Evolutionary conservation across 2,329 filamentous ascomycete genomes (phyloP), one percentile per base, ranked within the genome.

Genomic region (Penicillium italicum): DNA sequence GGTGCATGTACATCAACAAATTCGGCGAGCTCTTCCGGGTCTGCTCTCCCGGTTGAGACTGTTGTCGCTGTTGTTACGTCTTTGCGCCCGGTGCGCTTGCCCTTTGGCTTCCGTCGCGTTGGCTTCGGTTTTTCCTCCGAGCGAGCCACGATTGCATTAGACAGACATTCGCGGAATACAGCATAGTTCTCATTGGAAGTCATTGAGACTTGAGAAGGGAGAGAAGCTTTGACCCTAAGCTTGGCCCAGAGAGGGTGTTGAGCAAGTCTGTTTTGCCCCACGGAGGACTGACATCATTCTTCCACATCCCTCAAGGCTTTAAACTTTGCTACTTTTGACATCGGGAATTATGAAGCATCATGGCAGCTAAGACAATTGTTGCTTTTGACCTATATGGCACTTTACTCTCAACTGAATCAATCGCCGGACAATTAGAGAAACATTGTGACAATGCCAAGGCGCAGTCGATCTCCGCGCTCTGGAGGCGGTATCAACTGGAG

Each of bases 311-410:
- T 31, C 37, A 26, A 33, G 30, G 18, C 10, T 33, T 24, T 4
- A 9, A 34, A 38, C 26, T 26, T 46, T 18, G 3, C 16, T 30
- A 6, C 12, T 33, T 33, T 33, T 26, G 7, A 16, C 20, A 1
- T 41, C n/a, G 10, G 3, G 7, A 20, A 5, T 37, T 9, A 26
- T 14, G 9, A 36, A 34, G 37, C 22, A 62, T n/a, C 24, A 66
- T 66, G 62, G 38, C 54, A 9, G 52, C 55, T 16, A 57, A 72
- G 11, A 77, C 72, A 3, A 73, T 86, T 44, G 77, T 91, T 51
- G 88, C 86, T 1, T 90, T 92, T 60, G 88, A 92, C 65, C 78
- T 89, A 2, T 91, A 91, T 71, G 88, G 87, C 51, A 91, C 88
- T 2, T 73, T 92, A 10, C 78, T 91, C 6, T 89, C 86, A 10